Percentiles rank a stretch among this genome's conserved stretches.
Evolutionary conservation across 306 rosid genomes (phyloP).

Genomic region (Cucumis melo): DNA sequence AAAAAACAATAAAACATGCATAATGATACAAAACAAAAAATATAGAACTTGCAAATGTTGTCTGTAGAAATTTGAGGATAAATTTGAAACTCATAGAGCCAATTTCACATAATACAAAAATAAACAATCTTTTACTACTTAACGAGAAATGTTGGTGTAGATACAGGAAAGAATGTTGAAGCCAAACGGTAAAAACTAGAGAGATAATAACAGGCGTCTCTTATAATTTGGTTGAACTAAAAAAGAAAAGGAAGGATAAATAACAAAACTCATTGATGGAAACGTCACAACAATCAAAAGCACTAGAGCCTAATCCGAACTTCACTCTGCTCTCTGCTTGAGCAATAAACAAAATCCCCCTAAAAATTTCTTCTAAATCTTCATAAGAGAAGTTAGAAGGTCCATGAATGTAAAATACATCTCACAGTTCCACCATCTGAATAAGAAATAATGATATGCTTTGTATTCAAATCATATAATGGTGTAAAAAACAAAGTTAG

Average conservation of each 20-base stretch:
- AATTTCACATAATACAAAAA: background rate
- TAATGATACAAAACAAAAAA: background rate
- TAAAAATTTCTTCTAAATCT: background rate
- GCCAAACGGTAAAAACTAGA: background rate
- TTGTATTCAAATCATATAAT: background rate
- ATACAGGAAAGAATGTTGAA: background rate
- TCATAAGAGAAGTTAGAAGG: background rate
- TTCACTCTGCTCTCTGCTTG: background rate
- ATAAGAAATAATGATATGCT: background rate
- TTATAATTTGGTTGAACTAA: background rate
- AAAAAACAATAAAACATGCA: background rate
- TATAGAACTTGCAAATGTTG: background rate
- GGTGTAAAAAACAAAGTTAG: slow-evolving; percentile 6
- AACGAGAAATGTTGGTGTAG: background rate
- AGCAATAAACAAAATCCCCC: background rate
- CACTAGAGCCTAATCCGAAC: background rate
- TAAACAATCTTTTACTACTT: background rate
- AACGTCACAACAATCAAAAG: background rate
- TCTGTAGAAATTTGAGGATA: background rate
- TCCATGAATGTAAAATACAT: background rate
- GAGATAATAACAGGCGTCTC: background rate
- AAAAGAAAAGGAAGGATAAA: background rate
- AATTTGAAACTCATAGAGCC: background rate
- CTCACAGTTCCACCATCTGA: background rate
- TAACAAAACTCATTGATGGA: background rate